Evolutionary conservation across 2,329 filamentous ascomycete genomes (phyloP).

Genomic region (Ophiostoma tasmaniense): DNA sequence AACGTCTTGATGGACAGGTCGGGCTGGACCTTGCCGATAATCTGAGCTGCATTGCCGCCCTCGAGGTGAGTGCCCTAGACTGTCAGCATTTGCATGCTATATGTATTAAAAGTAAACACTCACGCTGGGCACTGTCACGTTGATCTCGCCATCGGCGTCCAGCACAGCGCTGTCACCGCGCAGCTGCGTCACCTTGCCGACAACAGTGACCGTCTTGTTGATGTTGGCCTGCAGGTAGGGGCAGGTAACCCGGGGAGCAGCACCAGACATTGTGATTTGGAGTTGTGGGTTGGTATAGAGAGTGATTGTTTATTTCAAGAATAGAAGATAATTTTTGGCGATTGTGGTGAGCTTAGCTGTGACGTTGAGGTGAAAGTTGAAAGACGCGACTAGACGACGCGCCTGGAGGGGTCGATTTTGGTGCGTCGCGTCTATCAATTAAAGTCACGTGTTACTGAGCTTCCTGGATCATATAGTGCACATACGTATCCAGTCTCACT

Average conservation of each 20-base stretch:
- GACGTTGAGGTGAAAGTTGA: not conserved
- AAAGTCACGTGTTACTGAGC: constrained; percentile 5
- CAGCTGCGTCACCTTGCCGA: constrained; percentile 77
- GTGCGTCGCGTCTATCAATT: constrained; percentile 4
- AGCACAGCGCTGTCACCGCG: constrained; percentile 73
- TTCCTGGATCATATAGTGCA: not conserved
- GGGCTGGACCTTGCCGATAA: constrained; percentile 71
- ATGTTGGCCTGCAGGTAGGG: constrained; percentile 70
- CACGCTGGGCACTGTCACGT: constrained; percentile 62
- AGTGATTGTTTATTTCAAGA: not conserved
- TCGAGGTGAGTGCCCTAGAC: constrained; percentile 60
- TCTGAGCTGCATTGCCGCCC: constrained; percentile 61
- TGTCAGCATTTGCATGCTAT: not conserved
- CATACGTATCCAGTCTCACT: too few relatives aligned
- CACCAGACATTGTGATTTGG: not conserved
- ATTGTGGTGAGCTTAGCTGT: not conserved
- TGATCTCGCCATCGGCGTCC: constrained; percentile 71
- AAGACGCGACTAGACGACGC: constrained; percentile 7
- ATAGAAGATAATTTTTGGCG: not conserved
- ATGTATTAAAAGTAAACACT: not conserved
- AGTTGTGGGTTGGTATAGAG: not conserved
- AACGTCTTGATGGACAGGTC: constrained; percentile 66
- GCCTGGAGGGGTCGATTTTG: not conserved
- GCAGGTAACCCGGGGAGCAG: constrained; percentile 70
- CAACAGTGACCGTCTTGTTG: constrained; percentile 67